These are phyloP conservation scores for Zasmidium citrigriseum DNA, from an alignment of 2,329 filamentous ascomycete species.

Conservation along the genomic window DNA sequence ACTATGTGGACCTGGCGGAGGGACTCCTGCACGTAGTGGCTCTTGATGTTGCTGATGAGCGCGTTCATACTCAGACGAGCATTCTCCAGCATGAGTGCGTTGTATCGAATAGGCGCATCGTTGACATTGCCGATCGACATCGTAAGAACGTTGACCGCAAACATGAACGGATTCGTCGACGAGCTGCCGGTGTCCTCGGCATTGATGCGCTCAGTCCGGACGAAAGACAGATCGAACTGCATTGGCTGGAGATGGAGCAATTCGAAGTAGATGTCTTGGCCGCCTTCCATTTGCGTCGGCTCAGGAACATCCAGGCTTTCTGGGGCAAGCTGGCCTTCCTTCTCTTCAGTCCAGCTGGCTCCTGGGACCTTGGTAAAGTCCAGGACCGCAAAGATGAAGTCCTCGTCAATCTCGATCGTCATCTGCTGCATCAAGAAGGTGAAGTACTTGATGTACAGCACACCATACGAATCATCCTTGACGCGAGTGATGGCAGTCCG, in stretches of 20 bases:
- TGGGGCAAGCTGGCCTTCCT: conserved; percentile 84
- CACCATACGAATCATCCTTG: conserved; percentile 97
- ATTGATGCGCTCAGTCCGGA: conserved; percentile 94
- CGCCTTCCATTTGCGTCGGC: conserved; percentile 77
- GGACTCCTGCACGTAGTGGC: conserved; percentile 95
- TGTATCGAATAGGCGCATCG: conserved; percentile 90
- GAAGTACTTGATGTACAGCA: conserved; percentile 97
- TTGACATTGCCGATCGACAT: conserved; percentile 99
- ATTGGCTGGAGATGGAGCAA: conserved; percentile 95
- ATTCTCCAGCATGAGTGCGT: conserved; percentile 92
- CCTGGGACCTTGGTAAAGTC: conserved; percentile 94
- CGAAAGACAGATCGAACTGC: conserved; percentile 96
- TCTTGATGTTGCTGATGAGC: conserved; percentile 81
- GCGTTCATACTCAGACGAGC: conserved; percentile 85
- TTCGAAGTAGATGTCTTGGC: conserved; percentile 97
- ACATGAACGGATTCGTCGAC: conserved; percentile 93
- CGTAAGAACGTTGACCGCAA: conserved; percentile 96
- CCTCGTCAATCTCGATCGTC: conserved; percentile 96
- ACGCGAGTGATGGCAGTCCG: conserved; percentile 89
- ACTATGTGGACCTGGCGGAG: conserved; percentile 97
- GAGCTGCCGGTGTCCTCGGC: conserved; percentile 86
- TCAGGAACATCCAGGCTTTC: conserved; percentile 90
- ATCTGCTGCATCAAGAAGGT: conserved; percentile 93
- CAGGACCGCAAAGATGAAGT: conserved; percentile 93
- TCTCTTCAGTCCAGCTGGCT: conserved; percentile 80